Percentiles rank a stretch among this genome's conserved stretches.
Evolutionary conservation across 768 basidiomycete genomes (phyloP).

Genomic region (Suillus lakei): DNA sequence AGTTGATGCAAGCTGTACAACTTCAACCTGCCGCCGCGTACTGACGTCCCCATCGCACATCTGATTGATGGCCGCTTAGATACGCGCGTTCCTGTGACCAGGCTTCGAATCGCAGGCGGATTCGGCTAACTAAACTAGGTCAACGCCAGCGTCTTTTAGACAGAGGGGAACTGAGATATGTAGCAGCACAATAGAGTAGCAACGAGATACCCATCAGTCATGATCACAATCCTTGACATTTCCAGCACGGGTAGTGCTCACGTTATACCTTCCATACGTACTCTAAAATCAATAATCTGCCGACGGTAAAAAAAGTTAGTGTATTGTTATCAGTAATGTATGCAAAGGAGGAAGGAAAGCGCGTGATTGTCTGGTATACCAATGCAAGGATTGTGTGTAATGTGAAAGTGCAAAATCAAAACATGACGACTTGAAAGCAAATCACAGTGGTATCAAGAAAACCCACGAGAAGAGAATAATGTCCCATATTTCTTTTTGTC

Average conservation of each 20-base stretch:
- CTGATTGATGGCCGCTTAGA: neutral
- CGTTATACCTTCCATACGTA: neutral
- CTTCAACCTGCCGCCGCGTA: neutral
- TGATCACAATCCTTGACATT: neutral
- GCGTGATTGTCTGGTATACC: conserved; percentile 2
- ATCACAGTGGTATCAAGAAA: neutral
- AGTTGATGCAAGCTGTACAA: neutral
- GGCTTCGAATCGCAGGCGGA: too few species aligned
- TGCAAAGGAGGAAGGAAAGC: neutral
- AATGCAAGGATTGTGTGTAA: conserved; percentile 7
- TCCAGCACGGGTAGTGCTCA: neutral
- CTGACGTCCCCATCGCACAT: neutral
- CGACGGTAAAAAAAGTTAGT: conserved; percentile 2
- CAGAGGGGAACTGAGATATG: neutral
- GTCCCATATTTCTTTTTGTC: conserved; percentile 22
- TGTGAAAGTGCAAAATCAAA: conserved; percentile 7
- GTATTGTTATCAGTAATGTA: conserved; percentile 9
- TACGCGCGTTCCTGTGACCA: neutral
- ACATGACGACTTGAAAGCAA: conserved; percentile 9
- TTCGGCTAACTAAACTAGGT: neutral
- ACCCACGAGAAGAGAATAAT: neutral
- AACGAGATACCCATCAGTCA: neutral
- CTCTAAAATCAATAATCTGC: conserved; percentile 1
- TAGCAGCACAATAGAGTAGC: neutral
- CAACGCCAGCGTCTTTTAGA: neutral